Base-by-base conservation (phyloP, 2,329 filamentous ascomycete species). In the Aureobasidium uvarum region DNA sequence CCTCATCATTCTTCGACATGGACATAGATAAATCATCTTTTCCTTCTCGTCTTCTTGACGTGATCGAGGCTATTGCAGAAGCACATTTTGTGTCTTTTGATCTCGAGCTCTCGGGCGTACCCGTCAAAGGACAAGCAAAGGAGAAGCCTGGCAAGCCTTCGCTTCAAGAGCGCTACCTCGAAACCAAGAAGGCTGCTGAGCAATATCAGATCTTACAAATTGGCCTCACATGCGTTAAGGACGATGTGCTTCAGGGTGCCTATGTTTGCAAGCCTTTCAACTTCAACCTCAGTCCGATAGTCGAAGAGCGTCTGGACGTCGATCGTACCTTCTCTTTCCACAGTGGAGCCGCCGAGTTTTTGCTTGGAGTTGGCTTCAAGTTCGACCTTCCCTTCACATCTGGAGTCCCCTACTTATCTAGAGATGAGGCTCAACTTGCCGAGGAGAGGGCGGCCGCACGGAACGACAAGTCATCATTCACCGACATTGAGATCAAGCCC, bases 241-340 rank as follows among this genome's bases (percentile, higher is more conserved):
- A 89, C 72, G 81, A 87, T 72, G 69, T 72, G 7, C 74, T 81
- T 11, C 81, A 79, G 71, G 82, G 83, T 77, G 75, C 75, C 68
- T 90, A 89, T 71, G 77, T 82, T 6, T 76, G 87, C 39, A 82
- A 83, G 28, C 86, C 87, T 2, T 89, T 87, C 77, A 89, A 89
- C 74, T 81, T 89, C 74, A 80, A 83, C 69, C 72, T 90, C 60
- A 86, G 79, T 67, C 87, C 87, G 1, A 71, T 87, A 13, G 73
- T 84, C 33, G 74, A 79, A 25, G 76, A 80, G 55, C 80, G 79
- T 18, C 72, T 88, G 31, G 83, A 84, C 18, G 72, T 89, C 48
- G 84, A 87, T 68, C 81, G 87, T n/a, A 81, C 81, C 60, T 85
- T 87, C 71, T 79, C 80, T 14, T 84, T 84, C 67, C 84, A 85